A percentile compares a stretch with the other conserved stretches of the same genome.
Conservation (phyloP, 257 asterid genomes). For the Solanum okadae region DNA sequence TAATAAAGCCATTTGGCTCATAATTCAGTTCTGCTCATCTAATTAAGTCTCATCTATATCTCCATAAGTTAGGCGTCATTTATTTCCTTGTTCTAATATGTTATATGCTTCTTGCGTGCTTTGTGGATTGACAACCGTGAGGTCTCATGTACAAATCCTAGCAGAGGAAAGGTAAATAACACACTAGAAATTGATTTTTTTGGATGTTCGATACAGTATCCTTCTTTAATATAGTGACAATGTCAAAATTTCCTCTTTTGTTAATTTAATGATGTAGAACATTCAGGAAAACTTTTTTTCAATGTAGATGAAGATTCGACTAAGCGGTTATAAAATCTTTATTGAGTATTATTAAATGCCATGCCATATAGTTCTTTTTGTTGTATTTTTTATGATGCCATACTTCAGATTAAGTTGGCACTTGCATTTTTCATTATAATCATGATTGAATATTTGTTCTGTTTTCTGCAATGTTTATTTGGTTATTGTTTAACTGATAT, state of each 20-base stretch:
- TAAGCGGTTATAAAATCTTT: not conserved
- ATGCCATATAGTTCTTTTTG: not conserved
- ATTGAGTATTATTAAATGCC: not conserved
- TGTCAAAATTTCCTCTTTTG: not conserved
- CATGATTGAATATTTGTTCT: not conserved
- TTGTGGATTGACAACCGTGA: not conserved
- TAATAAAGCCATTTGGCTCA: not conserved
- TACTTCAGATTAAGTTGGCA: not conserved
- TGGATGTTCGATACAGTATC: not conserved
- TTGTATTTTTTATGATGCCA: not conserved
- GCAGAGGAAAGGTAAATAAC: not conserved
- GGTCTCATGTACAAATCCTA: not conserved
- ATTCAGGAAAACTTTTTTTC: not conserved
- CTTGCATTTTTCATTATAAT: not conserved
- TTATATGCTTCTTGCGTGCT: not conserved
- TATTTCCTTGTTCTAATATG: not conserved
- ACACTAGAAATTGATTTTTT: not conserved
- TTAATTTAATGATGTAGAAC: not conserved
- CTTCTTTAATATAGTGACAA: not conserved
- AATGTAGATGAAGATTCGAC: not conserved
- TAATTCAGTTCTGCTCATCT: not conserved
- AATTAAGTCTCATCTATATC: not conserved
- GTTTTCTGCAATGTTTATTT: not conserved
- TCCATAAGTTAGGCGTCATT: not conserved
- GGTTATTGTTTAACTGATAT: not conserved